A percentile compares a stretch with the other conserved stretches of the same genome.
These are phyloP conservation scores for Trichopus zeylanicus DNA, from an alignment of 116 monocot genomes.

Conservation along the genomic window DNA sequence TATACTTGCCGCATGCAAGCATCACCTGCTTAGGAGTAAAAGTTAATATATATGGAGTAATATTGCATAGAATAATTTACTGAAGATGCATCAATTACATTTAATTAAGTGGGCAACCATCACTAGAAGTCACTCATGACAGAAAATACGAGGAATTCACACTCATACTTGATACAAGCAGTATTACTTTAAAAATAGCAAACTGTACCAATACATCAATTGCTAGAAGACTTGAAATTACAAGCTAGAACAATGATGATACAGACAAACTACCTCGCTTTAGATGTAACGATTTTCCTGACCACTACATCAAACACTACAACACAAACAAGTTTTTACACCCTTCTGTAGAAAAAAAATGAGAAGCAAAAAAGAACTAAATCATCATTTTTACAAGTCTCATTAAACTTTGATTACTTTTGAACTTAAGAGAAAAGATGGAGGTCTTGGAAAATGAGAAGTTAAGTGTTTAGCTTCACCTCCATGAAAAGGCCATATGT, in stretches of 20 bases:
- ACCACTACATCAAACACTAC: not conserved
- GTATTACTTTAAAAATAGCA: too few relatives aligned
- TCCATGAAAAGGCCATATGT: constrained; percentile 96
- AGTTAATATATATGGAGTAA: not conserved
- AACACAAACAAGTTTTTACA: not conserved
- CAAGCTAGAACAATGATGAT: too few relatives aligned
- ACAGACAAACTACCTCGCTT: not conserved
- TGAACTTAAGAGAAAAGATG: not conserved
- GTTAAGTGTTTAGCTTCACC: constrained; percentile 26
- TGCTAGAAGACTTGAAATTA: too few relatives aligned
- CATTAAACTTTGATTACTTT: not conserved
- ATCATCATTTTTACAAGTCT: not conserved
- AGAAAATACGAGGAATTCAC: too few relatives aligned
- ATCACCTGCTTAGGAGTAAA: constrained; percentile 45
- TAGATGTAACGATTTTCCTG: not conserved
- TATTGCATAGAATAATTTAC: not conserved
- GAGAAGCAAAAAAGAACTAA: not conserved
- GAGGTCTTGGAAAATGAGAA: not conserved
- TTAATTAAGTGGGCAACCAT: too few relatives aligned
- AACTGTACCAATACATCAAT: too few relatives aligned
- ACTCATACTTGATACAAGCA: too few relatives aligned
- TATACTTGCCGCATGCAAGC: constrained; percentile 84
- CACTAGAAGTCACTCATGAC: too few relatives aligned
- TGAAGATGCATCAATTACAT: not conserved
- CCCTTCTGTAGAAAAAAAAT: not conserved